Conservation (phyloP, 176 grass and related monocot genomes). For the Carex scoparia region DNA sequence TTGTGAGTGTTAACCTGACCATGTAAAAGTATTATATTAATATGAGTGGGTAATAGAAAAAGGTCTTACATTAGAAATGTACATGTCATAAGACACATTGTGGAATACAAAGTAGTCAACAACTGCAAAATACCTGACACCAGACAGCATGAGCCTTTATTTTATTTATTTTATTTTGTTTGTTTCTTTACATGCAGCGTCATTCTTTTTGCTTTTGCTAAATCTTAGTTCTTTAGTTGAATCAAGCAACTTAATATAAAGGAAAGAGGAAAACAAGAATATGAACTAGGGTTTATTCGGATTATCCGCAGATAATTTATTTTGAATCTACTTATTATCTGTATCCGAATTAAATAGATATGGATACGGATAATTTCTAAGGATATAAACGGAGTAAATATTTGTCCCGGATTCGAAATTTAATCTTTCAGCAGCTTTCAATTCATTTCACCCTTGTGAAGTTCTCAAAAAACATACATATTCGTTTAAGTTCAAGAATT, state of each 20-base stretch:
- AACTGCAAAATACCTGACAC: neutral
- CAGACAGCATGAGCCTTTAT: neutral
- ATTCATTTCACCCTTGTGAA: too few relatives aligned
- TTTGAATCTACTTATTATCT: too few relatives aligned
- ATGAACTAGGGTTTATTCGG: too few relatives aligned
- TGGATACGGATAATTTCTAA: too few relatives aligned
- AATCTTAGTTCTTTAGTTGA: neutral
- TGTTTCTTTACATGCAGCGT: neutral
- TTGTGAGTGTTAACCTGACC: neutral
- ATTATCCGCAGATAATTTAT: too few relatives aligned
- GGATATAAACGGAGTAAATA: too few relatives aligned
- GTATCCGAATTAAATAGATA: too few relatives aligned
- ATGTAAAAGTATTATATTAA: neutral
- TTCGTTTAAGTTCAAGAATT: too few relatives aligned
- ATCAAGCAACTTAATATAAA: neutral
- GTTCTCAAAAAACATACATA: too few relatives aligned
- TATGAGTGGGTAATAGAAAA: neutral
- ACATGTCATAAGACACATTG: neutral
- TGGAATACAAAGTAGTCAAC: neutral
- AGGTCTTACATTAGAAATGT: neutral
- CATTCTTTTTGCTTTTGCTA: neutral
- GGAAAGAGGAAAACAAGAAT: neutral
- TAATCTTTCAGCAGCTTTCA: too few relatives aligned
- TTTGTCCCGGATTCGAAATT: too few relatives aligned
- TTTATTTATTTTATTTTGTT: neutral